A percentile compares a stretch with the other conserved stretches of the same genome.
Evolutionary conservation across 495 filamentous ascomycete genomes (phyloP).

Genomic region (Neurospora sp.): DNA sequence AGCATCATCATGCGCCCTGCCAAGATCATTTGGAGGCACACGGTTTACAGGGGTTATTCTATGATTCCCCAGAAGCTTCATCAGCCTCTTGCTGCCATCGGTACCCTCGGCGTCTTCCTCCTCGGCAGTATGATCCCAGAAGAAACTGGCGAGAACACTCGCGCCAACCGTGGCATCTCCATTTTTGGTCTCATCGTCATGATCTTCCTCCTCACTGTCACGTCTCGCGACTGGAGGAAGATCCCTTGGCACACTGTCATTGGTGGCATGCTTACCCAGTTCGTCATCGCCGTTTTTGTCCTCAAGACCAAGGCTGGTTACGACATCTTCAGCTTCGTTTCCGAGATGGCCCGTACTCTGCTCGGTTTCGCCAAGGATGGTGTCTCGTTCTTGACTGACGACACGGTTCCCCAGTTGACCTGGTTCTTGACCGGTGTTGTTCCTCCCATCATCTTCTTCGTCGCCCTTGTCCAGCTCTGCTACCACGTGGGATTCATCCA

Average conservation of each 20-base stretch:
- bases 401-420: conserved; percentile 24
- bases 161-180: conserved; percentile 67
- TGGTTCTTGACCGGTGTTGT: conserved; percentile 69
- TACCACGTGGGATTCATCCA: conserved; percentile 72
- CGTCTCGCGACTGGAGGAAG: conserved; percentile 59
- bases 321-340: conserved; percentile 86
- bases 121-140: conserved; percentile 63
- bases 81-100: conserved; percentile 45
- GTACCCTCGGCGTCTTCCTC: conserved; percentile 59
- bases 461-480: conserved; percentile 71
- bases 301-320: conserved; percentile 63
- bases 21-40: conserved; percentile 54
- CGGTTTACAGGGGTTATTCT: conserved; percentile 41
- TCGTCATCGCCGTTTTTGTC: conserved; percentile 80
- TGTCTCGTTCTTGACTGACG: conserved; percentile 58
- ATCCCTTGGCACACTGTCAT: conserved; percentile 84
- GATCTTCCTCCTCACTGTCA: conserved; percentile 52
- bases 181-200: conserved; percentile 72
- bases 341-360: conserved; percentile 54
- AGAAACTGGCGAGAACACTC: conserved; percentile 63
- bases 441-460: conserved; percentile 87
- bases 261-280: conserved; percentile 74
- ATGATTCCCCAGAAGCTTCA: conserved; percentile 53
- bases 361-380: conserved; percentile 64
- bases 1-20: conserved; percentile 54